Percentiles rank a stretch among this genome's conserved stretches.
Conservation (phyloP, 2,329 filamentous ascomycete genomes). For the Xylaria sp. region DNA sequence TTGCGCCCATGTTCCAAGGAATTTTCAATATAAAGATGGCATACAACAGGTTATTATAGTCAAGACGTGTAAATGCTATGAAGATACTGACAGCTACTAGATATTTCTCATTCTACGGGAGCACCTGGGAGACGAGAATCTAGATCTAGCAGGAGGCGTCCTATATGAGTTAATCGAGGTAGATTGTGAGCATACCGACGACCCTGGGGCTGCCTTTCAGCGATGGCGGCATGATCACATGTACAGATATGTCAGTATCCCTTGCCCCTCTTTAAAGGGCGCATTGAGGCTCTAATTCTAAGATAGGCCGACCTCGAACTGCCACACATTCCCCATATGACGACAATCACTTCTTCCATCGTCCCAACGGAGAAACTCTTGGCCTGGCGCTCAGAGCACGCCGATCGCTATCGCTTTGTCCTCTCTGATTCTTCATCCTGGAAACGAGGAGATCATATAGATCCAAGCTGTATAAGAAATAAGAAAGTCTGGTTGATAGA, state of each 20-base stretch:
- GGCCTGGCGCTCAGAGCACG: constrained; percentile 53
- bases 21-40: constrained; percentile 60
- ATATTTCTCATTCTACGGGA: constrained; percentile 57
- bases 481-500: constrained; percentile 58
- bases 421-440: constrained; percentile 54
- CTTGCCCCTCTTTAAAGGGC: too few relatives aligned
- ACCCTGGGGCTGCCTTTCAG: constrained; percentile 59
- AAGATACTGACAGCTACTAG: constrained; percentile 42
- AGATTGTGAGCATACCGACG: constrained; percentile 57
- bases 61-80: constrained; percentile 1
- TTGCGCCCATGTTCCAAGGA: constrained; percentile 57
- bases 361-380: constrained; percentile 53
- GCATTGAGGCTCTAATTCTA: constrained; percentile 14
- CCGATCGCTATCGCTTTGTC: constrained; percentile 54
- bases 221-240: constrained; percentile 59
- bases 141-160: constrained; percentile 57
- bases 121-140: constrained; percentile 58
- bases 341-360: constrained; percentile 57
- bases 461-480: constrained; percentile 52
- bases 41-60: constrained; percentile 52
- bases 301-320: constrained; percentile 56
- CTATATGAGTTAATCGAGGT: constrained; percentile 61
- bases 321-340: constrained; percentile 60
- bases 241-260: constrained; percentile 53
- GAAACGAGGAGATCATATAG: constrained; percentile 41